Percentiles rank a stretch among this genome's conserved stretches.
Evolutionary conservation across 2,329 filamentous ascomycete species (phyloP).

Genomic region (Talaromyces pinophilus): DNA sequence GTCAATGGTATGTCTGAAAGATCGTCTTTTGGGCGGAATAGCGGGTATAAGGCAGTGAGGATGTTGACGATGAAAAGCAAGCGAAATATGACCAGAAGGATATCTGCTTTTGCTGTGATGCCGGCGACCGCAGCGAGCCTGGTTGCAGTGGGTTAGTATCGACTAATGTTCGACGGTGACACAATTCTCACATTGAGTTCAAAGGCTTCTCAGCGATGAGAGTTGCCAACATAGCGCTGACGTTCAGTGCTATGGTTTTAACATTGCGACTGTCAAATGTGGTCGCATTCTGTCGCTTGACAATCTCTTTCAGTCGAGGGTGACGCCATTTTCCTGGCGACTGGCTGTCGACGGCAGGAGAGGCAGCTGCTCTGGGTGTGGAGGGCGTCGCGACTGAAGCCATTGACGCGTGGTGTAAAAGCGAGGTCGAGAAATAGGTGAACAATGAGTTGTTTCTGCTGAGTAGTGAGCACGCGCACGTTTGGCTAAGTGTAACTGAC

Average conservation of each 20-base stretch:
- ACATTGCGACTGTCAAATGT: slow-evolving; percentile 79
- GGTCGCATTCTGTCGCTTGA: slow-evolving; percentile 72
- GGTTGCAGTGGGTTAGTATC: slow-evolving; percentile 15
- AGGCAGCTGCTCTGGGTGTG: slow-evolving; percentile 38
- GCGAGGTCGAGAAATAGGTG: neutral
- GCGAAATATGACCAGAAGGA: slow-evolving; percentile 58
- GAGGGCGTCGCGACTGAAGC: slow-evolving; percentile 42
- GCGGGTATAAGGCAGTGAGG: slow-evolving; percentile 66
- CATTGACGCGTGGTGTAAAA: slow-evolving; percentile 31
- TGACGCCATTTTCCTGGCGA: slow-evolving; percentile 83
- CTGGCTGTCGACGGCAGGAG: slow-evolving; percentile 33
- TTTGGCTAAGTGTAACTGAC: neutral
- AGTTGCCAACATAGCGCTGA: slow-evolving; percentile 54
- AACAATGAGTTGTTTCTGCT: neutral
- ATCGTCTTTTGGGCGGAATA: slow-evolving; percentile 71
- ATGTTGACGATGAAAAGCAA: slow-evolving; percentile 71
- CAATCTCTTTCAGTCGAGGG: slow-evolving; percentile 84
- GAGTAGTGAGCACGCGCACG: neutral
- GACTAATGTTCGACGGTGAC: neutral
- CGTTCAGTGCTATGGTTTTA: slow-evolving; percentile 68
- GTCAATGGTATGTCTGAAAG: slow-evolving; percentile 89
- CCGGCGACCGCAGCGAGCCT: slow-evolving; percentile 17
- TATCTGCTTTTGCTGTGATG: slow-evolving; percentile 41
- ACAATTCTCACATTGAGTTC: slow-evolving; percentile 38
- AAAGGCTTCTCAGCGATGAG: slow-evolving; percentile 48